phyloP scores from a whole-genome alignment of 106 monocot genomes.

The Dactylorhiza incarnata region DNA sequence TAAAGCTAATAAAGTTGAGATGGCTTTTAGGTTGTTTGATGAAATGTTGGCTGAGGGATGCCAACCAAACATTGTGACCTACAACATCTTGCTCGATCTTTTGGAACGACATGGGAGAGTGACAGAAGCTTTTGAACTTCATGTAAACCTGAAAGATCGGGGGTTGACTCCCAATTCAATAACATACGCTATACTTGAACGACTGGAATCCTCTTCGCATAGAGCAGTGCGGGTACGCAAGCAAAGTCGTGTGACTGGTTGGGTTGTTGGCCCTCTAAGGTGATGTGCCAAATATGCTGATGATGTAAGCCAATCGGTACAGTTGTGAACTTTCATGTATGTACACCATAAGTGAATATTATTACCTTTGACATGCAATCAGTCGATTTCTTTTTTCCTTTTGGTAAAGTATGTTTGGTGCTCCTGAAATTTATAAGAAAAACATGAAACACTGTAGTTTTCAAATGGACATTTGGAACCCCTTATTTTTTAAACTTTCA shows the following conservation, averaged over 20 bases:
- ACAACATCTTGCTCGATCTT: conserved; percentile 94
- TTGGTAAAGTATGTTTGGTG: too few species aligned
- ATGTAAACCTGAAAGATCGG: conserved; percentile 58
- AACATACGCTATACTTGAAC: conserved; percentile 80
- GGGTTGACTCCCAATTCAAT: conserved; percentile 78
- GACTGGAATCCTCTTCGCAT: conserved; percentile 45
- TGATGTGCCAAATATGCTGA: conserved; percentile 13
- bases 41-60: conserved; percentile 83
- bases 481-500: too few species aligned
- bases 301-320: background rate
- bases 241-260: conserved; percentile 49
- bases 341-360: background rate
- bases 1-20: conserved; percentile 70
- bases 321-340: background rate
- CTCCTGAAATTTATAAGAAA: too few species aligned
- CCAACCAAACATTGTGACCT: conserved; percentile 88
- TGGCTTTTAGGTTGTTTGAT: conserved; percentile 87
- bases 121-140: conserved; percentile 60
- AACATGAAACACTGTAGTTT: too few species aligned
- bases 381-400: background rate
- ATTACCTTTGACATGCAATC: background rate
- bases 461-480: too few species aligned
- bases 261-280: conserved; percentile 87
- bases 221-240: conserved; percentile 37
- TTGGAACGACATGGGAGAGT: conserved; percentile 69